Evolutionary conservation across 108 stramenopile species (phyloP).

Genomic region (Cyclotella cryptica): DNA sequence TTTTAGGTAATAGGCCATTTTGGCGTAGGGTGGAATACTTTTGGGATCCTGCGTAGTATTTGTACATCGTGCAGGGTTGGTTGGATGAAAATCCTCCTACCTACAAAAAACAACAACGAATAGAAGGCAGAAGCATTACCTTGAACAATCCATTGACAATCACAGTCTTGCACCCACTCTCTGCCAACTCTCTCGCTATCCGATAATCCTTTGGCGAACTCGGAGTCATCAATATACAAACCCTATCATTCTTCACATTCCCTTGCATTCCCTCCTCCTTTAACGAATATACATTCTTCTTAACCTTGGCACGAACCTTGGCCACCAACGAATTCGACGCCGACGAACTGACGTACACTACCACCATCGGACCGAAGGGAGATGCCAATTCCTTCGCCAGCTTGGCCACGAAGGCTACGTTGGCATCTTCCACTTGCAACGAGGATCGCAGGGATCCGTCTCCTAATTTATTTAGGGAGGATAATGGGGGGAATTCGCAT

Average conservation of each 20-base stretch:
- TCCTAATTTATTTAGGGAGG: conserved; percentile 72
- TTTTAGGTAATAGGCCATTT: conserved; percentile 82
- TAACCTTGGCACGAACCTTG: conserved; percentile 55
- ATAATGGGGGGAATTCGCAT: conserved; percentile 76
- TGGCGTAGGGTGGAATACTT: conserved; percentile 61
- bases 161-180: conserved; percentile 50
- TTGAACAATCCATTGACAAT: conserved; percentile 80
- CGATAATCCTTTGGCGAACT: conserved; percentile 62
- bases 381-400: conserved; percentile 48
- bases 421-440: conserved; percentile 70
- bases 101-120: neutral
- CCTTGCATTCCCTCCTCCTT: conserved; percentile 42
- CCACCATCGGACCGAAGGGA: conserved; percentile 56
- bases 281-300: conserved; percentile 31
- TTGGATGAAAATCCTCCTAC: no score
- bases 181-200: conserved; percentile 58
- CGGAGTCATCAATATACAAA: conserved; percentile 69
- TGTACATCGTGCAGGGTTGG: no score
- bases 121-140: conserved; percentile 17
- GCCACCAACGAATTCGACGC: conserved; percentile 50
- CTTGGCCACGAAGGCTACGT: conserved; percentile 61
- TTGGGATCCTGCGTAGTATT: conserved; percentile 64
- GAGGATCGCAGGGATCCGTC: conserved; percentile 76
- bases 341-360: conserved; percentile 24
- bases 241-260: conserved; percentile 14